Percentiles rank a stretch among this genome's conserved stretches.
phyloP scores from a whole-genome alignment of 306 rosid genomes.

The cucumber (Cucumis sativus) region DNA sequence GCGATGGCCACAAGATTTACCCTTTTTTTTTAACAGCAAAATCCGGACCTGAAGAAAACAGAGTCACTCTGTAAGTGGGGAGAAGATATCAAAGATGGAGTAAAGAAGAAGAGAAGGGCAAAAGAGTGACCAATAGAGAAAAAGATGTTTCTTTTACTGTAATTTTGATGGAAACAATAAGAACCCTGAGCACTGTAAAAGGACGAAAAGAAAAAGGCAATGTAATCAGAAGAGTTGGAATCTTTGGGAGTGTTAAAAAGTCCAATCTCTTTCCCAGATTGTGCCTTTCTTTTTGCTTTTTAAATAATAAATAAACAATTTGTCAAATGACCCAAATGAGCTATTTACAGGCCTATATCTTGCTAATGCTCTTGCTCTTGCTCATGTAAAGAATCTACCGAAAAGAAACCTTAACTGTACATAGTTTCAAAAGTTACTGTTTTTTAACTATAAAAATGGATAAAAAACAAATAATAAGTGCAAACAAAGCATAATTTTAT shows the following conservation, averaged over 20 bases:
- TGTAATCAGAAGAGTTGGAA: constrained; percentile 35
- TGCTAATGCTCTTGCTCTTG: background rate
- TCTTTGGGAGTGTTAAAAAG: constrained; percentile 25
- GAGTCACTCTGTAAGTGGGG: background rate
- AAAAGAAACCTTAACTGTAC: background rate
- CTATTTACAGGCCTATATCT: background rate
- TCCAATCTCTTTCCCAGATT: constrained; percentile 25
- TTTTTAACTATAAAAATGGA: background rate
- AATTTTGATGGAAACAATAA: constrained; percentile 1
- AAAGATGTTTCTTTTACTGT: background rate
- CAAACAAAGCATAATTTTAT: background rate
- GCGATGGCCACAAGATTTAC: background rate
- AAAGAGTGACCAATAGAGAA: background rate
- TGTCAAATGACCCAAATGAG: background rate
- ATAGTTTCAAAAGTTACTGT: constrained; percentile 6
- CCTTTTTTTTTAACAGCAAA: background rate
- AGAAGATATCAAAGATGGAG: background rate
- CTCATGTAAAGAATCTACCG: background rate
- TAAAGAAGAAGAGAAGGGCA: background rate
- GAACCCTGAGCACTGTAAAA: constrained; percentile 7
- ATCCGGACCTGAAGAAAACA: background rate
- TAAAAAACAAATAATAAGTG: background rate
- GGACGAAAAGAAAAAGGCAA: constrained; percentile 40
- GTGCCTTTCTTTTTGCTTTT: background rate
- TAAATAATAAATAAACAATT: background rate